These are phyloP conservation scores for Psilocybe sp. DNA, from an alignment of 768 basidiomycete species.

Conservation along the genomic window DNA sequence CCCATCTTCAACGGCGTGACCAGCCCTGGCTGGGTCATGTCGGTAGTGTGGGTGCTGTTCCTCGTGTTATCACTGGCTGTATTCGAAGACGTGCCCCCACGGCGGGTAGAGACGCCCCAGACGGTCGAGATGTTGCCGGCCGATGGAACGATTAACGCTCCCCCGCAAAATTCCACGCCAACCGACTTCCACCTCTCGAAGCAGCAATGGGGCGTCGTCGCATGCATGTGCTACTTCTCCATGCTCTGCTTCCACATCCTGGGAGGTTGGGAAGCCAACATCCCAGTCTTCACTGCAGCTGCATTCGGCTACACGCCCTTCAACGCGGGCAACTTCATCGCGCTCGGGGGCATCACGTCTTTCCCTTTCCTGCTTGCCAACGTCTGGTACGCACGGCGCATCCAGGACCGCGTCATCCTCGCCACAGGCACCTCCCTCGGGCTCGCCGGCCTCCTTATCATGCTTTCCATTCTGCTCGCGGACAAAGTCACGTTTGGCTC, in stretches of 20 bases:
- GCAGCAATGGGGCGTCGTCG: slow-evolving; percentile 45
- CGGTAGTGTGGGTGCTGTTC: slow-evolving; percentile 47
- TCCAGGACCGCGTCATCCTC: slow-evolving; percentile 61
- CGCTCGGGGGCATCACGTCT: slow-evolving; percentile 56
- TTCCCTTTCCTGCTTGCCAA: slow-evolving; percentile 69
- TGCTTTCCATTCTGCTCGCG: slow-evolving; percentile 42
- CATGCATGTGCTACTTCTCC: slow-evolving; percentile 69
- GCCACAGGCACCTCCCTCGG: slow-evolving; percentile 51
- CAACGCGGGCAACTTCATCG: slow-evolving; percentile 68
- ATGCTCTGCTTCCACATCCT: slow-evolving; percentile 72
- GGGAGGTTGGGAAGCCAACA: slow-evolving; percentile 67
- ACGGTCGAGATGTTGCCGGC: slow-evolving; percentile 37
- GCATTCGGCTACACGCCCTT: slow-evolving; percentile 57
- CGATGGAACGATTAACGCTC: slow-evolving; percentile 21
- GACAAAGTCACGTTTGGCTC: slow-evolving; percentile 42
- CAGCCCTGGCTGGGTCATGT: slow-evolving; percentile 67
- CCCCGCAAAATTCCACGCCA: slow-evolving; percentile 1
- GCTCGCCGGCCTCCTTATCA: slow-evolving; percentile 47
- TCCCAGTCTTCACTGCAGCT: slow-evolving; percentile 55
- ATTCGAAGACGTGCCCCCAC: slow-evolving; percentile 37
- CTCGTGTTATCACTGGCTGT: slow-evolving; percentile 35
- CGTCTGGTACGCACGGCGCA: slow-evolving; percentile 50
- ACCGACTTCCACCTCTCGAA: slow-evolving; percentile 9
- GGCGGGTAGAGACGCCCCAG: background rate
- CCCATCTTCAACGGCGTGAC: slow-evolving; percentile 65